Conservation (phyloP, 75 land plant genomes). For the Pinus tabuliformis region DNA sequence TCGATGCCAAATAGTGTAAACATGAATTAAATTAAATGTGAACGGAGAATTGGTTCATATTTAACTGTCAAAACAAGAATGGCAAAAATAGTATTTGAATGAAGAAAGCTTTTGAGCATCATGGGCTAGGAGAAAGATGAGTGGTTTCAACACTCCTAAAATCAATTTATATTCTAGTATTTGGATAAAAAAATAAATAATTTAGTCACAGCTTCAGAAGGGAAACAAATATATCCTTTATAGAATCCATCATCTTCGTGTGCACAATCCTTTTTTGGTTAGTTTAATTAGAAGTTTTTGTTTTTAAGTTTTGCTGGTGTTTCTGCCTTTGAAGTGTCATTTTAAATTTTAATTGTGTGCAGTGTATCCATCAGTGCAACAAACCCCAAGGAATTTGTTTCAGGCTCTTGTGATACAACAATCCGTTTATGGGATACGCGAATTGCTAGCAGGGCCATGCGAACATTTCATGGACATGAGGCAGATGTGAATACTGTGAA, state of each 20-base stretch:
- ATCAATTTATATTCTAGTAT: background rate
- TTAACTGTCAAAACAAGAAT: no score
- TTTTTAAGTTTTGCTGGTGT: background rate
- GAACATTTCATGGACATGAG: slow-evolving; percentile 87
- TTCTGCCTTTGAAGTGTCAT: slow-evolving; percentile 1
- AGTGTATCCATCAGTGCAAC: slow-evolving; percentile 82
- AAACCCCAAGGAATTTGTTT: slow-evolving; percentile 78
- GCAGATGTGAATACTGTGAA: slow-evolving; percentile 94
- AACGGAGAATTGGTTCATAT: no score
- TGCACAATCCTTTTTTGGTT: background rate
- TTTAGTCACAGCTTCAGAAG: no score
- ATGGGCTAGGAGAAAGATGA: background rate
- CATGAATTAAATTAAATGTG: no score
- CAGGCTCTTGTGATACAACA: slow-evolving; percentile 97
- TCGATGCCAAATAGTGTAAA: no score
- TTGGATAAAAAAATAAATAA: no score
- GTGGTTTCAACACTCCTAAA: background rate
- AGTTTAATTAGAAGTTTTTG: slow-evolving; percentile 4
- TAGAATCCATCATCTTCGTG: no score
- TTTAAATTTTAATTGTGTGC: slow-evolving; percentile 23
- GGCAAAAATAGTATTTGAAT: background rate
- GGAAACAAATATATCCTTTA: no score
- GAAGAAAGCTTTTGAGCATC: background rate
- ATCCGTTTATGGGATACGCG: slow-evolving; percentile 93
- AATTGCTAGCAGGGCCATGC: slow-evolving; percentile 67